Conservation (phyloP, 768 basidiomycete species). For the Mycena vitilis region DNA sequence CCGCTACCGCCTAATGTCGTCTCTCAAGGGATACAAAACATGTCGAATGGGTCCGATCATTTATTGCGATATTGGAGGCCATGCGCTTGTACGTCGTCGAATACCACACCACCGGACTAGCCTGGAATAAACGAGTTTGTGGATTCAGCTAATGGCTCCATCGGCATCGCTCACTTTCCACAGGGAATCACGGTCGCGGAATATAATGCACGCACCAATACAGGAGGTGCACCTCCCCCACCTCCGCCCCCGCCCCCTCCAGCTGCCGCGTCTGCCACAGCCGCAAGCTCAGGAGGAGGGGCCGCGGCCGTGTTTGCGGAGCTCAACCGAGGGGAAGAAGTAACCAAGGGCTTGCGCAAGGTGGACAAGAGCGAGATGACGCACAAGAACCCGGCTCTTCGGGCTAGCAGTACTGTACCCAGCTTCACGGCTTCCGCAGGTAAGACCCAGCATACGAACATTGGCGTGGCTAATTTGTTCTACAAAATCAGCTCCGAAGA, state of each 20-base stretch:
- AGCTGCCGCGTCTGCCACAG: conserved; percentile 55
- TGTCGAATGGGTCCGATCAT: conserved; percentile 87
- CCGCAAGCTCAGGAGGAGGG: conserved; percentile 57
- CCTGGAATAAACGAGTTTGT: conserved; percentile 88
- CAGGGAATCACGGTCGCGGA: conserved; percentile 71
- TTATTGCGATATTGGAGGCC: conserved; percentile 77
- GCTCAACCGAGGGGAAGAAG: conserved; percentile 88
- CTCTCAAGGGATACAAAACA: conserved; percentile 81
- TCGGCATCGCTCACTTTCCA: conserved; percentile 1
- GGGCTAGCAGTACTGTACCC: conserved; percentile 69
- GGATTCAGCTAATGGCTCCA: conserved; percentile 8
- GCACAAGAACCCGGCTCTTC: conserved; percentile 94
- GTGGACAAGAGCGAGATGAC: conserved; percentile 98
- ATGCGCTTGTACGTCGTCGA: conserved; percentile 86
- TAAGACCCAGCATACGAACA: conserved; percentile 31
- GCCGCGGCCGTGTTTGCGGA: conserved; percentile 89
- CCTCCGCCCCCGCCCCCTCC: conserved; percentile 67
- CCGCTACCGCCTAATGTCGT: conserved; percentile 17
- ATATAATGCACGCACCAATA: conserved; percentile 54
- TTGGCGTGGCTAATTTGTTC: background rate
- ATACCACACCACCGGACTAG: conserved; percentile 85
- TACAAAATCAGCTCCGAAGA: conserved; percentile 54
- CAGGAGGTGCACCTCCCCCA: conserved; percentile 52
- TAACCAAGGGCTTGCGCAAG: conserved; percentile 92
- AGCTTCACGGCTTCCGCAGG: conserved; percentile 48